Base-by-base conservation (phyloP, 306 rosid genomes). In the Prosopis cineraria region DNA sequence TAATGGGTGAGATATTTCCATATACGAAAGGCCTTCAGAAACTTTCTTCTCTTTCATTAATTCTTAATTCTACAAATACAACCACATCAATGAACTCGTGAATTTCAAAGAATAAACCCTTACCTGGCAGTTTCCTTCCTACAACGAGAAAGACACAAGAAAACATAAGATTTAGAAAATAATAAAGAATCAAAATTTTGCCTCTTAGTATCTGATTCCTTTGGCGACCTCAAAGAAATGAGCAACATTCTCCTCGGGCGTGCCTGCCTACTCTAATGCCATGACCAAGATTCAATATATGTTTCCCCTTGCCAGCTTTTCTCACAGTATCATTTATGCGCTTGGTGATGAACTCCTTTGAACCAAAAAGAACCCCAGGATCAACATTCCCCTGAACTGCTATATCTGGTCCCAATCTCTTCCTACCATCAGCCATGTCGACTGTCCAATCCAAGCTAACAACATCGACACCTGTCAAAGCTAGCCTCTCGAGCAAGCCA, bases 381-480 rank as follows among this genome's bases (percentile, higher is more conserved):
- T 95, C 99, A 73, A 95, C 91, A 11, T 95, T 95, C 12, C 99
- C 99, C 78, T 95, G 99, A 17, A 95, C 95, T n/a, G 96, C 96
- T 78, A 90, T 74, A 72, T 93, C 74, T 41, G 92, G 76, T 76
- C 98, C 99, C 37, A 95, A 72, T 80, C 99, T 78, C 77, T 72
- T 86, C 84, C 98, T 88, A 31, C 99, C 99, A 45, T 95, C 99
- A 0, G 96, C 98, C 96, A 95, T 95, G 66, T 95, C 99, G 22
- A 95, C 98, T 0, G 98, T 95, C 99, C 99, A 95, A 67, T 95
- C 99, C 93, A 95, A 85, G 88, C 99, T 95, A 76, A 95, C 91
- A 13, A 93, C 98, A 52, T 95, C 96, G 2, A 91, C 97, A 29
- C 99, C 98, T 0, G 98, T 95, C 84, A 89, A 74, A 55, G 93